These are phyloP conservation scores for Scedosporium apiospermum DNA, from an alignment of 2,329 filamentous ascomycete genomes.

Conservation along the genomic window DNA sequence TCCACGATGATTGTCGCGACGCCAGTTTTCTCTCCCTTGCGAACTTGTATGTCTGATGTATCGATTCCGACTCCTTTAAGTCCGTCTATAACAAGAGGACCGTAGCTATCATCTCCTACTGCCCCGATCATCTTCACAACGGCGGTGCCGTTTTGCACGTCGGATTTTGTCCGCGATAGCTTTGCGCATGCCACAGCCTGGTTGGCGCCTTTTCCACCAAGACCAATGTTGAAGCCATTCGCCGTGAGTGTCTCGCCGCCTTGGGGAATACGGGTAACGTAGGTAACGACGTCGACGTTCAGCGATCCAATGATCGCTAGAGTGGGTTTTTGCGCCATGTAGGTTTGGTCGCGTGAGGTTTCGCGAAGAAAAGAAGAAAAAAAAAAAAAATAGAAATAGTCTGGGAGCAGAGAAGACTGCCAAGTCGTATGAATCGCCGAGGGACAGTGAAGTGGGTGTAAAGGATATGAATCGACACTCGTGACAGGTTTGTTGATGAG, in stretches of 20 bases:
- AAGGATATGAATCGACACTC: no score
- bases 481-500: no score
- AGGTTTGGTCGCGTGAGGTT: no score
- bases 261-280: slow-evolving; percentile 71
- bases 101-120: slow-evolving; percentile 62
- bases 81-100: slow-evolving; percentile 45
- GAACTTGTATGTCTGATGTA: slow-evolving; percentile 39
- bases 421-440: no score
- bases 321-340: slow-evolving; percentile 1
- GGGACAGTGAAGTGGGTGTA: no score
- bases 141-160: slow-evolving; percentile 22
- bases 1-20: slow-evolving; percentile 71
- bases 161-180: slow-evolving; percentile 49
- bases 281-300: slow-evolving; percentile 87
- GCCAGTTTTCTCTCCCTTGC: slow-evolving; percentile 46
- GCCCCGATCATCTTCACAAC: slow-evolving; percentile 63
- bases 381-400: no score
- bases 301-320: slow-evolving; percentile 59
- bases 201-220: slow-evolving; percentile 92
- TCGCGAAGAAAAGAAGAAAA: no score
- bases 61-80: slow-evolving; percentile 55
- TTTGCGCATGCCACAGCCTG: slow-evolving; percentile 85
- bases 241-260: slow-evolving; percentile 84
- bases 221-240: slow-evolving; percentile 60
- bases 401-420: no score